Percentiles rank a stretch among this genome's conserved stretches.
phyloP scores from a whole-genome alignment of 495 filamentous ascomycete species.

The Xylaria longipes region DNA sequence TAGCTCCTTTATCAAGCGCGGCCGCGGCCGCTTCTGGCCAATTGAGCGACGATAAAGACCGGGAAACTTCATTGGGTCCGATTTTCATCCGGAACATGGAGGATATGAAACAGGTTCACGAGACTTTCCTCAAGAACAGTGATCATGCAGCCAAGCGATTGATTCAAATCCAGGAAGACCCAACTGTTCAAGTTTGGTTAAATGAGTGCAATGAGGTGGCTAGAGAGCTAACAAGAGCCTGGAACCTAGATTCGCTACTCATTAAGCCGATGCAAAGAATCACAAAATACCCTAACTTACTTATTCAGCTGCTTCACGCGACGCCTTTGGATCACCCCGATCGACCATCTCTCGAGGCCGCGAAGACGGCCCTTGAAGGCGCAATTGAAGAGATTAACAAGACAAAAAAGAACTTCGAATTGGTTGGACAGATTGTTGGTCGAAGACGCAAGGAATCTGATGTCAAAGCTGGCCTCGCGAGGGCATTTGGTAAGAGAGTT shows the following conservation, averaged over 20 bases:
- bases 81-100: slow-evolving; percentile 75
- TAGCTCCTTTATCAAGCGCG: slow-evolving; percentile 35
- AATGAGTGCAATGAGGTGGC: slow-evolving; percentile 88
- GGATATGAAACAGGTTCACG: slow-evolving; percentile 83
- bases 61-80: slow-evolving; percentile 76
- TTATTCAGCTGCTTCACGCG: slow-evolving; percentile 75
- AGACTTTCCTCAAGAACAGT: slow-evolving; percentile 85
- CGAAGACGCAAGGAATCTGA: slow-evolving; percentile 91
- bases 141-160: slow-evolving; percentile 83
- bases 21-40: slow-evolving; percentile 41
- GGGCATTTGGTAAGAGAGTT: slow-evolving; percentile 84
- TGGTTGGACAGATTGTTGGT: slow-evolving; percentile 84
- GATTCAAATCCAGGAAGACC: slow-evolving; percentile 70
- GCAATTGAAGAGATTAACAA: slow-evolving; percentile 88
- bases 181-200: slow-evolving; percentile 85
- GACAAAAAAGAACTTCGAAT: slow-evolving; percentile 86
- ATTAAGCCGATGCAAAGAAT: slow-evolving; percentile 96
- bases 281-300: slow-evolving; percentile 86
- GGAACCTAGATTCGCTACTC: slow-evolving; percentile 91
- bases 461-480: slow-evolving; percentile 79
- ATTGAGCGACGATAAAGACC: slow-evolving; percentile 65
- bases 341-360: slow-evolving; percentile 66
- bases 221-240: slow-evolving; percentile 86
- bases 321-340: slow-evolving; percentile 88
- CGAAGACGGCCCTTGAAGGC: slow-evolving; percentile 67